A percentile compares a stretch with the other conserved stretches of the same genome.
These are phyloP conservation scores for Trebouxia sp. DNA, from an alignment of 139 green algal genomes.

Conservation along the genomic window DNA sequence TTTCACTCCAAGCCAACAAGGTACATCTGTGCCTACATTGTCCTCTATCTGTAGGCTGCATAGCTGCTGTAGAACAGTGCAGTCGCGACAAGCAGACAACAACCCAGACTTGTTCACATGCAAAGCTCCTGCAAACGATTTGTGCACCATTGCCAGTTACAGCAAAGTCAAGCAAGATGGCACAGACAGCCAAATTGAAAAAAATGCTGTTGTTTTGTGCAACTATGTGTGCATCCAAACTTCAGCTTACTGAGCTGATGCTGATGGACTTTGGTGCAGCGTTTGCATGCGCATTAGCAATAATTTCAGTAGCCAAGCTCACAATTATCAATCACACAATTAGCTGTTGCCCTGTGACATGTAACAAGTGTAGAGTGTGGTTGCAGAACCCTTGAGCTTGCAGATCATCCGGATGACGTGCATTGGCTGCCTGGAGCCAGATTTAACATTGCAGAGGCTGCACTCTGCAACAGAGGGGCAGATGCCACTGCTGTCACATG, in stretches of 20 bases:
- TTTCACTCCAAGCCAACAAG: conserved; percentile 50
- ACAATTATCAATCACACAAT: neutral
- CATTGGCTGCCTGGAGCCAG: conserved; percentile 76
- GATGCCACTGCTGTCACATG: conserved; percentile 70
- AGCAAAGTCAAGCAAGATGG: too few relatives aligned
- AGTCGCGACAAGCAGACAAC: too few relatives aligned
- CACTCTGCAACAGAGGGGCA: conserved; percentile 45
- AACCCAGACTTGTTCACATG: too few relatives aligned
- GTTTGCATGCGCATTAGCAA: neutral
- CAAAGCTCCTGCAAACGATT: too few relatives aligned
- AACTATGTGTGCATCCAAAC: neutral
- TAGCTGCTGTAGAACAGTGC: too few relatives aligned
- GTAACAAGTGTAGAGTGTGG: neutral
- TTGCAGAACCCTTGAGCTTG: conserved; percentile 38
- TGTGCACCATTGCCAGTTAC: too few relatives aligned
- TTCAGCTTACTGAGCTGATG: neutral
- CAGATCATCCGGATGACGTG: conserved; percentile 46
- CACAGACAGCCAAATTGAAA: too few relatives aligned
- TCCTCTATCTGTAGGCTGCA: too few relatives aligned
- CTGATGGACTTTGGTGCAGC: neutral
- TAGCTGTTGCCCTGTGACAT: neutral
- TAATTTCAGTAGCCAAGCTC: neutral
- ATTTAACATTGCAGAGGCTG: conserved; percentile 80
- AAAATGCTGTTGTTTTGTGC: neutral
- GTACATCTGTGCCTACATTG: neutral